Evolutionary conservation across 495 filamentous ascomycete genomes (phyloP).

Genomic region (Usnea hakonensis): DNA sequence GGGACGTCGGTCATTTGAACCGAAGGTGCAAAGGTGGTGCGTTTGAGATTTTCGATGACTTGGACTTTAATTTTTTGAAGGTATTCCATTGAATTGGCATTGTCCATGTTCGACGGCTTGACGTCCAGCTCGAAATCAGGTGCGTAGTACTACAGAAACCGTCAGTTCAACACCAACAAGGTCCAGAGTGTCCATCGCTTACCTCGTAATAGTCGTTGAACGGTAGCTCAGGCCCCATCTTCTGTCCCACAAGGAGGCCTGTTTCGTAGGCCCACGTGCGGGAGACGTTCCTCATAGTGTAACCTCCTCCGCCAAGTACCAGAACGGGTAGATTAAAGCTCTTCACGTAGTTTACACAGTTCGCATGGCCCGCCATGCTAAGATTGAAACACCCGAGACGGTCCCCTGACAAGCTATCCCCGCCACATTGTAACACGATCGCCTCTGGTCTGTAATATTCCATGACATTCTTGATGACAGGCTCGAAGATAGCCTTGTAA

Average conservation of each 20-base stretch:
- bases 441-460: conserved; percentile 91
- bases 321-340: conserved; percentile 85
- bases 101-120: conserved; percentile 96
- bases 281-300: conserved; percentile 98
- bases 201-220: conserved; percentile 99
- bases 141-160: conserved; percentile 70
- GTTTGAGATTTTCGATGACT: conserved; percentile 86
- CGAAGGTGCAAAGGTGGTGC: conserved; percentile 79
- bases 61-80: conserved; percentile 89
- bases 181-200: conserved; percentile 24
- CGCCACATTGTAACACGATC: conserved; percentile 93
- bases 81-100: conserved; percentile 90
- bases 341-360: conserved; percentile 94
- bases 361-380: conserved; percentile 94
- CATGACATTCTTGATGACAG: conserved; percentile 89
- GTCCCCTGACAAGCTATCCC: conserved; percentile 91
- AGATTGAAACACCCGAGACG: conserved; percentile 96
- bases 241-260: conserved; percentile 74
- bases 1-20: conserved; percentile 97
- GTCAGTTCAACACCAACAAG: conserved; percentile 27
- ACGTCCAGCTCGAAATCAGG: conserved; percentile 96
- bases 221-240: conserved; percentile 73
- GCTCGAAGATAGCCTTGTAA: conserved; percentile 94
- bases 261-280: conserved; percentile 98
- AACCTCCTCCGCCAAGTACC: conserved; percentile 90